Base-by-base conservation (phyloP, 305 asterid species). In the Fraxinus albicans region DNA sequence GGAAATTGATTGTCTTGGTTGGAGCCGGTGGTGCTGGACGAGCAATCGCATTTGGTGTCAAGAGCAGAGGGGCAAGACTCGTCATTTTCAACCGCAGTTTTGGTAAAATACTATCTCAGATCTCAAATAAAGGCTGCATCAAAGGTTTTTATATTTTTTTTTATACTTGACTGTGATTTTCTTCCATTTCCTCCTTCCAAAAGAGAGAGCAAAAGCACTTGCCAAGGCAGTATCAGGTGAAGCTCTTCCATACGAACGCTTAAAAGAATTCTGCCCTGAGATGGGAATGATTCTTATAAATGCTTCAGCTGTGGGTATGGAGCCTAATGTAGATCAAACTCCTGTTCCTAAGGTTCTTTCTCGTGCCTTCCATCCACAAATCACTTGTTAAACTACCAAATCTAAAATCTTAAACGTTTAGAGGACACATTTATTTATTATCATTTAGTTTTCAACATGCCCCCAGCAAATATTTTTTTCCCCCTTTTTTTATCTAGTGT, bases 11-110 rank as follows among this genome's bases (percentile, higher is more conserved):
- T 44, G 94, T 90, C 36, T 82, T 91, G 87, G 90, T 91, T 58
- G 97, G 97, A 80, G 97, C 97, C 17, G 95, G 97, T n/a, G 97
- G 95, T 27, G 97, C 94, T 4, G 97, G 94, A 65, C 67, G 92
- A 81, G 95, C 97, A 9, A 88, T 92, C 67, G 97, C 95, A 10
- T 92, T 90, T 76, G 97, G 94, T 6, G 97, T 91, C 73, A 87
- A 86, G 82, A 91, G 89, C 86, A 88, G 91, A 86, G 97, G 97
- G 76, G 94, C 94, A 19, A 87, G 97, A 40, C 83, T 92, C 34
- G 89, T 90, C 36, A 87, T 92, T 84, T 91, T 91, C 89, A 92
- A 92, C 84, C 93, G 94, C 29, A 89, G 78, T n/a, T 91, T 83
- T 33, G 94, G 97, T 92, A 86, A 79, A 76, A 65, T 23, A 21